These are phyloP conservation scores for Colletotrichum zoysiae DNA, from an alignment of 2,329 filamentous ascomycete species.

Conservation along the genomic window DNA sequence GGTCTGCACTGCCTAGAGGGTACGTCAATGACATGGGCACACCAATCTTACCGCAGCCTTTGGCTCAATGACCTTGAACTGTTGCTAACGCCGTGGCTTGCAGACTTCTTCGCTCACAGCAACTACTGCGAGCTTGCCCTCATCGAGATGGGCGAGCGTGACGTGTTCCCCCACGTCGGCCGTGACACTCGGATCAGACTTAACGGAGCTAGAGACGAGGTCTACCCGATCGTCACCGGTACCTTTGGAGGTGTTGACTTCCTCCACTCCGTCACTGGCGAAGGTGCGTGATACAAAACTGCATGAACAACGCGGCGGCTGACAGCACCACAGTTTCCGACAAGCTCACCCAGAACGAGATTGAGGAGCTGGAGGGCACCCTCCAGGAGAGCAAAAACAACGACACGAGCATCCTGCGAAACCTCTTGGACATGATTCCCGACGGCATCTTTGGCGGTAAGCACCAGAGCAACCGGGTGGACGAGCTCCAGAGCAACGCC, in stretches of 20 bases:
- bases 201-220: slow-evolving; percentile 71
- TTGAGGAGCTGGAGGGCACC: slow-evolving; percentile 88
- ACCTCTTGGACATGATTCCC: slow-evolving; percentile 85
- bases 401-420: slow-evolving; percentile 81
- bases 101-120: slow-evolving; percentile 91
- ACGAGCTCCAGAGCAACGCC: slow-evolving; percentile 84
- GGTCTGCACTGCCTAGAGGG: slow-evolving; percentile 89
- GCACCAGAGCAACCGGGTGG: slow-evolving; percentile 80
- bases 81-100: slow-evolving; percentile 14
- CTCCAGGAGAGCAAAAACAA: slow-evolving; percentile 73
- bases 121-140: slow-evolving; percentile 92
- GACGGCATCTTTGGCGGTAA: slow-evolving; percentile 82
- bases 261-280: slow-evolving; percentile 84
- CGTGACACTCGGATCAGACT: slow-evolving; percentile 78
- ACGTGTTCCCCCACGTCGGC: slow-evolving; percentile 90
- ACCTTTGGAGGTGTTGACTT: slow-evolving; percentile 97
- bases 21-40: slow-evolving; percentile 48
- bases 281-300: slow-evolving; percentile 57
- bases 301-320: slow-evolving; percentile 23
- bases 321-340: slow-evolving; percentile 74
- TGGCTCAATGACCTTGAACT: slow-evolving; percentile 4
- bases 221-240: slow-evolving; percentile 89
- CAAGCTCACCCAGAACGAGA: slow-evolving; percentile 91
- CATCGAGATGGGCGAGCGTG: slow-evolving; percentile 84
- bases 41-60: not conserved